A percentile compares a stretch with the other conserved stretches of the same genome.
phyloP scores from a whole-genome alignment of 495 filamentous ascomycete genomes.

The Aspergillus avenaceus region DNA sequence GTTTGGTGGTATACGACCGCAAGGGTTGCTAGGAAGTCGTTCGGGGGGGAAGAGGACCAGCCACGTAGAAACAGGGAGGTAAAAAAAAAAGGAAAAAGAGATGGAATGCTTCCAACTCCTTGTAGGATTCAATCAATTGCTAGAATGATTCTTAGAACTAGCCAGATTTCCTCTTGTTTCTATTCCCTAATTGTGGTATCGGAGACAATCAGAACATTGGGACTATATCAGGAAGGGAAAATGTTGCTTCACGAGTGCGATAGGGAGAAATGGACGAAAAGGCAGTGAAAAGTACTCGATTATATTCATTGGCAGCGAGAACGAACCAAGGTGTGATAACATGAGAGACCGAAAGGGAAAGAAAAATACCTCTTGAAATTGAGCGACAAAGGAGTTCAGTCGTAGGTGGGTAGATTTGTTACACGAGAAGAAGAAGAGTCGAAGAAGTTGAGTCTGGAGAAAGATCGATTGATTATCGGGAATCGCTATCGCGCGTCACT shows the following conservation, averaged over 20 bases:
- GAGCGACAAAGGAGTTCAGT: background rate
- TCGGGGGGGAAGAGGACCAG: slow-evolving; percentile 21
- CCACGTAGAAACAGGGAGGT: slow-evolving; percentile 23
- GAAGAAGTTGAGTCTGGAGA: background rate
- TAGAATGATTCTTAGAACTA: too few relatives aligned
- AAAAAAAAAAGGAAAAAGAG: too few relatives aligned
- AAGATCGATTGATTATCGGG: slow-evolving; percentile 1
- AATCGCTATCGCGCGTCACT: background rate
- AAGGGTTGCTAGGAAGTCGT: slow-evolving; percentile 6
- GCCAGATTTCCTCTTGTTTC: too few relatives aligned
- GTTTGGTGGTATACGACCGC: background rate
- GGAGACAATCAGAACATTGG: background rate
- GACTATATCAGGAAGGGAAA: background rate
- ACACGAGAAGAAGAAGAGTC: background rate
- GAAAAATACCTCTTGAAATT: background rate
- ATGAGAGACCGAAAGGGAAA: background rate
- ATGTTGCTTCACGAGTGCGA: background rate
- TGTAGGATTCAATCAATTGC: background rate
- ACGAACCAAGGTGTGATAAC: too few relatives aligned
- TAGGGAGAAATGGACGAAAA: background rate
- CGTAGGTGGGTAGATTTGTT: background rate
- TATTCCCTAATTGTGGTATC: background rate
- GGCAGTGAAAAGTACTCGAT: background rate
- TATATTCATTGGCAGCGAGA: background rate
- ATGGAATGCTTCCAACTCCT: slow-evolving; percentile 14